Base-by-base conservation (phyloP, 352 stramenopile genomes). In the Achlya hypogyna region DNA sequence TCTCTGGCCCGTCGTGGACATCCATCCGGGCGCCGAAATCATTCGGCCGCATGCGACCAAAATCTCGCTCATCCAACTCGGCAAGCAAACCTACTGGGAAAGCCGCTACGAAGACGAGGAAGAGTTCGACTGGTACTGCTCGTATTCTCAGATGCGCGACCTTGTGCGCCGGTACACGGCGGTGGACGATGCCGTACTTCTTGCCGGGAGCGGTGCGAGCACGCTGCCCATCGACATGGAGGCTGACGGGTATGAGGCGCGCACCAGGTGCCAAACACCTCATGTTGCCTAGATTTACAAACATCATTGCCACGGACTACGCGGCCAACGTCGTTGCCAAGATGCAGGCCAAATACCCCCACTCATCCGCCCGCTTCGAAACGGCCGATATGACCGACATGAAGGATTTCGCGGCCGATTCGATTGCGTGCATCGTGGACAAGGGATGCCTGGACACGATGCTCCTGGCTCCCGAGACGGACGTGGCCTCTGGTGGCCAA, bases 11-110 rank as follows among this genome's bases (percentile, higher is more conserved):
- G 73, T 72, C 12, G 66, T 75, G 34, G 45, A 73, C 22, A 62
- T 85, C 40, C 47, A 38, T 1, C 51, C 53, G 20, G 75, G 74
- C 49, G 62, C 58, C 2, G 71, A 82, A 34, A 56, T 85, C 10
- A 64, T 81, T 29, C 70, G 77, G 6, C 72, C 75, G 18, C 77
- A 77, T 35, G 77, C 77, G 0, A 76, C 75, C 60, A 85, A 82
- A 65, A 75, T 85, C 40, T 78, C 77, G 10, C 71, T 82, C 63
- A 85, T 85, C 72, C 75, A 75, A 45, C 65, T 82, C 25, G 78
- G 75, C 62, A 81, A 85, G 49, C 81, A 85, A 74, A 76, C 73
- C 35, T 85, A 85, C 53, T 85, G 77, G 77, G 75, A 82, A 51
- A 72, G 65, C 14, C 62, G 77, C 2, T 85, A 81, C 59, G 75